Base-by-base conservation (phyloP, 768 basidiomycete genomes). In the Lactifluus piperatus region DNA sequence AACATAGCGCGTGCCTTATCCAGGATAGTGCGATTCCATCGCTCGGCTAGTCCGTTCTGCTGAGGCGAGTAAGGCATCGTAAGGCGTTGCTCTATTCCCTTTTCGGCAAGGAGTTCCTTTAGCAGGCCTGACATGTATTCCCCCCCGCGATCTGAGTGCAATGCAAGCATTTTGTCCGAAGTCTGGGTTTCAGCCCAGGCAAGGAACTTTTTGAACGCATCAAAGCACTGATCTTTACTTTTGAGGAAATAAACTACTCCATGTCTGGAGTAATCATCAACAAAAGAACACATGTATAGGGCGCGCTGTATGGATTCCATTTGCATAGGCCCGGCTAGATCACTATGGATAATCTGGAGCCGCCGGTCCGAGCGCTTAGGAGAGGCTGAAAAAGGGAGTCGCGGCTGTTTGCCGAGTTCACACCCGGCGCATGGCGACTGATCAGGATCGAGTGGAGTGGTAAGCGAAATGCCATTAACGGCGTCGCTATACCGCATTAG, bases 11-110 rank as follows among this genome's bases (percentile, higher is more conserved):
- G 67, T 0, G 71, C 68, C 7, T 66, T 54, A 43, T 77, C 71
- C 4, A 73, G 18, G 9, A 75, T 60, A 0, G 71, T 75, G 7
- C 72, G 64, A 59, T 78, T 80, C 2, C 68, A 62, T 8, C 71
- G 65, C 64, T 81, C 73, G 0, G 77, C 72, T 13, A 79, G 62
- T 0, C 79, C 76, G 55, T 80, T 80, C 41, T 79, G 70, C 52
- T 75, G 66, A 0, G 74, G 77, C 0, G 74, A 76, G 58, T 80
- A 70, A 20, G 76, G 74, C 0, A 73, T 66, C 1, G 75, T 79
- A 1, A 73, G 65, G 49, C 74, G 68, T 13, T 70, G 71, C 4
- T 57, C 27, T 0, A 74, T 81, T 0, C 81, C 81, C 8, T 71
- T 65, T 0, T 54, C 50, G 1, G 70, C 63, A 0, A 77, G 67